Percentiles rank a stretch among this genome's conserved stretches.
Conservation (phyloP, 257 asterid species). For the Solanum sitiens region DNA sequence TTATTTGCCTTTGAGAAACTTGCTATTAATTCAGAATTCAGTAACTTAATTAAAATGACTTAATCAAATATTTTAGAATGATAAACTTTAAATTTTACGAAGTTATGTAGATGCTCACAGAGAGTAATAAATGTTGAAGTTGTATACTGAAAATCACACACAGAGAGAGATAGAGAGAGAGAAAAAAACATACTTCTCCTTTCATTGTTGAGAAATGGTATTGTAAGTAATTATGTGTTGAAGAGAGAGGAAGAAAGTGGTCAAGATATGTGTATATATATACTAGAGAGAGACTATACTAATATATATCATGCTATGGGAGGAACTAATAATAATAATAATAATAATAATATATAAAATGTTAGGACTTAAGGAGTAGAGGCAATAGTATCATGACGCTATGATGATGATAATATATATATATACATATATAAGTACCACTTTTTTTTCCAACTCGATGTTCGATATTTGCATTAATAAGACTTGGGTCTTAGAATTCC, state of each 20-base stretch:
- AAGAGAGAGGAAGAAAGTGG: not conserved
- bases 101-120: not conserved
- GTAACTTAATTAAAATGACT: not conserved
- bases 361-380: not conserved
- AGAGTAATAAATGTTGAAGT: not conserved
- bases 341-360: not conserved
- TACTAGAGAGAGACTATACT: not conserved
- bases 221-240: not conserved
- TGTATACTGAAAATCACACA: not conserved
- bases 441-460: not conserved
- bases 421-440: not conserved
- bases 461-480: not conserved
- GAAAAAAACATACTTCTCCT: slow-evolving; percentile 27
- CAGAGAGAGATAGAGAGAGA: not conserved
- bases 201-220: not conserved
- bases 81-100: not conserved
- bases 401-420: not conserved
- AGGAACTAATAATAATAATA: not conserved
- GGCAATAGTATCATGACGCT: not conserved
- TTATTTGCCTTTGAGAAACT: not conserved
- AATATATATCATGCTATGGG: not conserved
- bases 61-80: not conserved
- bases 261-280: not conserved
- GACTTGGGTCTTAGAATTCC: not conserved
- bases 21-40: not conserved